Evolutionary conservation across 192 early-diverging fungal genomes (phyloP).

Genomic region (Coemansia sp.): DNA sequence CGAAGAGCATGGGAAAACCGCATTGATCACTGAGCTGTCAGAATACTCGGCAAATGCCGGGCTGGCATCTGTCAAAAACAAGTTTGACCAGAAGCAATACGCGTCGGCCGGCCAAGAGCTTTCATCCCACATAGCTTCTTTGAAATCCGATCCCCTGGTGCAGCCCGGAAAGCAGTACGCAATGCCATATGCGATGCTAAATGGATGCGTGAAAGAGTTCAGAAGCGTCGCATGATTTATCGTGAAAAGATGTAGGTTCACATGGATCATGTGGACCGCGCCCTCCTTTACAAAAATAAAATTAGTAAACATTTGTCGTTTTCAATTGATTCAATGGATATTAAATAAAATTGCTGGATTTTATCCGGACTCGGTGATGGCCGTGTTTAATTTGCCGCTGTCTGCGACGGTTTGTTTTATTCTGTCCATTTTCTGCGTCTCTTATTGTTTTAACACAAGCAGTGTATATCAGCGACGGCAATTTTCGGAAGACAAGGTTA

Average conservation of each 20-base stretch:
- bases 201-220: conserved; percentile 27
- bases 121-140: conserved; percentile 4
- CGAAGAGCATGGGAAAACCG: conserved; percentile 5
- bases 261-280: too few relatives aligned
- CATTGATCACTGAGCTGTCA: conserved; percentile 20
- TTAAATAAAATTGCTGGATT: not conserved
- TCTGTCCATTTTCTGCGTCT: not conserved
- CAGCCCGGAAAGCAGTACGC: conserved; percentile 24
- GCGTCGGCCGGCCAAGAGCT: conserved; percentile 11
- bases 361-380: conserved; percentile 7
- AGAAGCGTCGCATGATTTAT: conserved; percentile 3
- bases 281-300: too few relatives aligned
- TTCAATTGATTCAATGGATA: too few relatives aligned
- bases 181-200: conserved; percentile 25
- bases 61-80: conserved; percentile 6
- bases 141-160: conserved; percentile 31
- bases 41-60: conserved; percentile 27
- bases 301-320: too few relatives aligned
- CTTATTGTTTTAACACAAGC: not conserved
- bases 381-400: conserved; percentile 1
- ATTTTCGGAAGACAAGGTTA: not conserved
- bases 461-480: not conserved
- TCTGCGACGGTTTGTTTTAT: not conserved
- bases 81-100: conserved; percentile 25
- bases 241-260: conserved; percentile 1